These are phyloP conservation scores for Schwanniomyces occidentalis DNA, from an alignment of 805 yeast species.

Conservation along the genomic window DNA sequence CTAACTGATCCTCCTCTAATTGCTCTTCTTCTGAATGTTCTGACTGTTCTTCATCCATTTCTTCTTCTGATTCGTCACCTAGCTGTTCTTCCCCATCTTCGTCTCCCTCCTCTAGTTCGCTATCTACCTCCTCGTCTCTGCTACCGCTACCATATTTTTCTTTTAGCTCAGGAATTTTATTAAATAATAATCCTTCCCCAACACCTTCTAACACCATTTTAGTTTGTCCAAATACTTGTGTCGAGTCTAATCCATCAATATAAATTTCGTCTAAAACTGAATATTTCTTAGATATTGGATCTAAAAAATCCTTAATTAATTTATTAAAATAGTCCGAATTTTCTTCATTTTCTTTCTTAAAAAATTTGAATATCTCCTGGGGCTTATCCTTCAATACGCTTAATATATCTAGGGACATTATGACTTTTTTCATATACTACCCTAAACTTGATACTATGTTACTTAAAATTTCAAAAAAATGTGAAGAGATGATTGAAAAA, in stretches of 20 bases:
- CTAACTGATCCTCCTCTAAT: constrained; percentile 13
- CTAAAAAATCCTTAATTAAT: constrained; percentile 51
- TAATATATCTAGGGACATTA: constrained; percentile 23
- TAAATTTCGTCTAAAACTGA: constrained; percentile 80
- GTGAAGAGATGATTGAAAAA: constrained; percentile 6
- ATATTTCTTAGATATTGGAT: constrained; percentile 53
- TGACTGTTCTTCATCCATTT: neutral
- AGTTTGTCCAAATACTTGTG: constrained; percentile 92
- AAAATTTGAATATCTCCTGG: constrained; percentile 22
- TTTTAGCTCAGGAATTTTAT: constrained; percentile 54
- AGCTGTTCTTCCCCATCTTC: constrained; percentile 22
- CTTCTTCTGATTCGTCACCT: constrained; percentile 13
- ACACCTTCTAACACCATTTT: constrained; percentile 81
- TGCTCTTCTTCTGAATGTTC: constrained; percentile 20
- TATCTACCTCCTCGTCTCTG: constrained; percentile 24
- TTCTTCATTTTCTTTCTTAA: constrained; percentile 10
- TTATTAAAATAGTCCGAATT: constrained; percentile 23
- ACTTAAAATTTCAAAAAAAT: constrained; percentile 7
- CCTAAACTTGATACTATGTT: too few species aligned
- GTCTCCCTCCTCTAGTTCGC: constrained; percentile 23
- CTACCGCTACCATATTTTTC: constrained; percentile 26
- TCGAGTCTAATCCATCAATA: constrained; percentile 83
- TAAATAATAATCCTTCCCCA: constrained; percentile 60
- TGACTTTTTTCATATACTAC: too few species aligned
- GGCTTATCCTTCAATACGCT: constrained; percentile 22